Evolutionary conservation across 2,329 filamentous ascomycete species (phyloP).

Genomic region (Sclerotinia spermophila): DNA sequence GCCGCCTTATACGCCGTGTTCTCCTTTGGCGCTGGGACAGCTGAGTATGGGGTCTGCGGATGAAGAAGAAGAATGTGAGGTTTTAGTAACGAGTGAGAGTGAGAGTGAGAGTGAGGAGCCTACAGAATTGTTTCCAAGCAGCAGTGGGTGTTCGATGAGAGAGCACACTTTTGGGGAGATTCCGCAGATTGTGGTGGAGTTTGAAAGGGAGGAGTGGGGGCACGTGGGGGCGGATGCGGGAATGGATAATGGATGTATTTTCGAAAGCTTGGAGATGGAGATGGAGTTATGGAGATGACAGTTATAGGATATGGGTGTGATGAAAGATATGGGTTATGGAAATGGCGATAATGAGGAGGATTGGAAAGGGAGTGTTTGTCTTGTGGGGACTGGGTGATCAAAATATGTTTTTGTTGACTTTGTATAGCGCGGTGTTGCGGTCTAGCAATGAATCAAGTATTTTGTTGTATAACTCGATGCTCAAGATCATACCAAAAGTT

Average conservation of each 20-base stretch:
- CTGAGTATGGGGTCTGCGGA: not conserved
- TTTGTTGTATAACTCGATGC: not conserved
- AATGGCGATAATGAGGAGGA: not conserved
- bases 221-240: not conserved
- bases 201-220: not conserved
- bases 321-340: rapidly evolving
- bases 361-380: not conserved
- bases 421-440: not conserved
- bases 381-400: not conserved
- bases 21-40: not conserved
- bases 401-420: not conserved
- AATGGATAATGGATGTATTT: not conserved
- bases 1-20: not conserved
- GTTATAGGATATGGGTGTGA: too few species aligned
- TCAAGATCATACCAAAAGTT: not conserved
- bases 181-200: not conserved
- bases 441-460: not conserved
- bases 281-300: not conserved
- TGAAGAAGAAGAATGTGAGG: not conserved
- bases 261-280: not conserved
- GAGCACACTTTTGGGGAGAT: not conserved
- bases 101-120: not conserved
- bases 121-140: not conserved
- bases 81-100: not conserved
- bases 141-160: not conserved